Evolutionary conservation across 116 monocot genomes (phyloP), one percentile per base, ranked within the genome.

Genomic region (Trichopus zeylanicus): DNA sequence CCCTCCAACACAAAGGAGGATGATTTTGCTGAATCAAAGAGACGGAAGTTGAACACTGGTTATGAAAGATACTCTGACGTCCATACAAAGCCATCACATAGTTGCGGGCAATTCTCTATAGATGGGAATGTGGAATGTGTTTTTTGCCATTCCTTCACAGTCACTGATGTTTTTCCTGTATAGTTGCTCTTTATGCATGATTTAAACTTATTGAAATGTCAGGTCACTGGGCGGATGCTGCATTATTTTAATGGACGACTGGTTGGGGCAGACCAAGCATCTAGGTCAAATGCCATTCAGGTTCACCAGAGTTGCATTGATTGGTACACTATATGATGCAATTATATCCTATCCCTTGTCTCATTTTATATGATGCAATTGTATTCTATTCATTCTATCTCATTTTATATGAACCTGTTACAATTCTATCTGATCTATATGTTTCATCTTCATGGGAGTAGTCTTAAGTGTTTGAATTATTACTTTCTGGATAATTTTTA

Each of bases 201-300:
- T 13, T 21, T 7, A 6, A 52, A 52, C 11, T 7, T 52, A 12
- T 10, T 52, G 22, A 4, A 23, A 52, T 56, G n/a, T 56, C 56
- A 56, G 56, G 2, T n/a, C 11, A 56, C 56, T 5, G 56, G 56
- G 56, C 28, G 1, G 7, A 56, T 56, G 56, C 28, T 30, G 26
- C 56, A 56, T 56, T 56, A 31, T 56, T 26, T 56, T 56, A n/a
- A 30, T 30, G 56, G n/a, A 56, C 26, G n/a, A 30, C 56, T 28
- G 29, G 29, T 31, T 15, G 29, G 29, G 29, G 29, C 27, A 0
- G 29, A 56, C 28, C 56, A 56, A n/a, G 26, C 56, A n/a, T 56
- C 26, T 30, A 8, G n/a, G 16, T 11, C 56, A 0, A 29, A 29
- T 56, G 29, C 29, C 18, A 29, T 56, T 56, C 56, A 56, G 27